Percentiles rank a stretch among this genome's conserved stretches.
Conservation (phyloP, 495 filamentous ascomycete species). For the Penicillium argentinense region DNA sequence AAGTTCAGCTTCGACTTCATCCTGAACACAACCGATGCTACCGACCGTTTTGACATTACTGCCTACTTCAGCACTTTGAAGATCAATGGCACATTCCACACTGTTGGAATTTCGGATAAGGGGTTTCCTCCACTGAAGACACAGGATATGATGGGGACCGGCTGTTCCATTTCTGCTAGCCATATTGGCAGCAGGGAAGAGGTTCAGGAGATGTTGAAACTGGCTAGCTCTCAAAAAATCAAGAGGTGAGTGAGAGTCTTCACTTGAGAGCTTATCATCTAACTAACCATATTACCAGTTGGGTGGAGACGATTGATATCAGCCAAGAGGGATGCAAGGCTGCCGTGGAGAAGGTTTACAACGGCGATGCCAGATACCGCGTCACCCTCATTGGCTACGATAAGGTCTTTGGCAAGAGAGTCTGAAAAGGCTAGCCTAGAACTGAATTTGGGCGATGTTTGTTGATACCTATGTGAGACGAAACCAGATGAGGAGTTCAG, state of each 20-base stretch:
- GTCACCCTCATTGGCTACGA: neutral
- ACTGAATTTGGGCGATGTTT: too few species aligned
- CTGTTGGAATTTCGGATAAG: constrained; percentile 66
- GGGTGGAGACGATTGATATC: neutral
- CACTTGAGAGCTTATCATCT: neutral
- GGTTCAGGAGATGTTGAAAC: constrained; percentile 70
- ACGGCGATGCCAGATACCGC: neutral
- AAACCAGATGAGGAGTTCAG: too few species aligned
- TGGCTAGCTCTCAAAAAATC: constrained; percentile 39
- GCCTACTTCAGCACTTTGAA: constrained; percentile 60
- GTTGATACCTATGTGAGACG: too few species aligned
- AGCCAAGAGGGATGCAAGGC: neutral
- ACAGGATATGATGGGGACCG: neutral
- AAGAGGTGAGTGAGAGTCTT: neutral
- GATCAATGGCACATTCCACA: constrained; percentile 65
- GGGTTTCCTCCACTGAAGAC: constrained; percentile 50
- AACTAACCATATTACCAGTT: neutral
- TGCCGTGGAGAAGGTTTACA: neutral
- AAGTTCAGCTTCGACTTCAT: constrained; percentile 11
- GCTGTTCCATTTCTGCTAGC: neutral
- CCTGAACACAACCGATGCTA: neutral
- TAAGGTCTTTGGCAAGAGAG: neutral
- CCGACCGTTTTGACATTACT: neutral
- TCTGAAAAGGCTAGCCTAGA: too few species aligned
- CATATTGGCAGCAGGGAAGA: constrained; percentile 31